Percentiles rank a stretch among this genome's conserved stretches.
phyloP scores from a whole-genome alignment of 495 filamentous ascomycete genomes.

The Penicillium soppii region DNA sequence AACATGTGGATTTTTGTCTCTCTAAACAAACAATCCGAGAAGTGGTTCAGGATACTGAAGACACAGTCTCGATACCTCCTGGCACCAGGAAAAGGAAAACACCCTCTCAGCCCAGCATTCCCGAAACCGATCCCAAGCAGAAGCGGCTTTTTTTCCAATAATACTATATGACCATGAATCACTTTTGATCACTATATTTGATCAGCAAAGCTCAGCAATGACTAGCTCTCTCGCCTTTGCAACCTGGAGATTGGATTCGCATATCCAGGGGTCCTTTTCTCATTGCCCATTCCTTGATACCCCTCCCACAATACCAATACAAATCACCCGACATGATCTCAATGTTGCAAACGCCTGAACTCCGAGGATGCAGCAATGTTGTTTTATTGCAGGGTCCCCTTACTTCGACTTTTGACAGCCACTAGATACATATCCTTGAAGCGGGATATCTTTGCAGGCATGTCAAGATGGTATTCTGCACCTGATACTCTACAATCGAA shows the following conservation, averaged over 20 bases:
- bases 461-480: no score
- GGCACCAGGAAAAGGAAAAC: constrained; percentile 32
- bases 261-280: no score
- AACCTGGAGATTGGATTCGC: no score
- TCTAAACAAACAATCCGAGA: constrained; percentile 83
- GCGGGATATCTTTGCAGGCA: no score
- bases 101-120: constrained; percentile 6
- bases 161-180: no score
- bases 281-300: no score
- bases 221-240: no score
- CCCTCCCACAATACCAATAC: no score
- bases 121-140: constrained; percentile 31
- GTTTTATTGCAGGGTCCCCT: constrained; percentile 2
- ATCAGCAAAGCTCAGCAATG: no score
- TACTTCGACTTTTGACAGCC: constrained; percentile 4
- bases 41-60: constrained; percentile 55
- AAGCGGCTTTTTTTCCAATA: constrained; percentile 42
- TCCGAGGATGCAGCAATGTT: neutral
- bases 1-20: constrained; percentile 91
- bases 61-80: neutral
- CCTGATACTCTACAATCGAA: no score
- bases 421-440: neutral
- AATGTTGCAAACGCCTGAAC: no score
- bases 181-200: neutral
- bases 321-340: no score